A percentile compares a stretch with the other conserved stretches of the same genome.
These are phyloP conservation scores for Botryotinia convoluta DNA, from an alignment of 2,329 filamentous ascomycete species.

Conservation along the genomic window DNA sequence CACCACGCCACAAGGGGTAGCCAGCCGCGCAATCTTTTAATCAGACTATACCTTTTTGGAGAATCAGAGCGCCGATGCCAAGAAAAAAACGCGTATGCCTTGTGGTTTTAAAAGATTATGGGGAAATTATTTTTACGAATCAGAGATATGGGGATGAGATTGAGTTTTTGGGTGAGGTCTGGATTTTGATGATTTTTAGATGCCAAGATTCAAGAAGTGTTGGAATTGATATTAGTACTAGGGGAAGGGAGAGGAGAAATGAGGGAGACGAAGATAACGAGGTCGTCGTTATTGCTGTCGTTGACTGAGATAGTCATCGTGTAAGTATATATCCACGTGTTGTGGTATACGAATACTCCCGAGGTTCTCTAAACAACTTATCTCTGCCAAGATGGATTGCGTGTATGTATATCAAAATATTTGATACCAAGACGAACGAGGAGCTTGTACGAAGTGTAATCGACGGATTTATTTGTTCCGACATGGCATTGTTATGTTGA, in stretches of 20 bases:
- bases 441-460: neutral
- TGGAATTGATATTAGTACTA: neutral
- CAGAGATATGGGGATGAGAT: neutral
- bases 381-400: neutral
- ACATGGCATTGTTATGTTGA: neutral
- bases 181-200: neutral
- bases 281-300: neutral
- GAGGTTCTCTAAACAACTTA: neutral
- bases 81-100: slow-evolving; percentile 2
- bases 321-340: neutral
- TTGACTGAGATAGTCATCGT: neutral
- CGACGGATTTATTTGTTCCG: neutral
- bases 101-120: neutral
- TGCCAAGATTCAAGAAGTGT: neutral
- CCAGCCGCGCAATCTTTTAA: slow-evolving; percentile 2
- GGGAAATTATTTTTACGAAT: neutral
- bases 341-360: neutral
- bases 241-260: neutral
- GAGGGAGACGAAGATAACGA: neutral
- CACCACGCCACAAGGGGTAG: slow-evolving; percentile 7
- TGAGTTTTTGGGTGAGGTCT: neutral
- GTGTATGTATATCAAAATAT: neutral
- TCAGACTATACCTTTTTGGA: neutral
- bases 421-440: neutral
- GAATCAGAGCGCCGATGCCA: neutral